These are phyloP conservation scores for Aschersonia sp. DNA, from an alignment of 2,329 filamentous ascomycete genomes.

Conservation along the genomic window DNA sequence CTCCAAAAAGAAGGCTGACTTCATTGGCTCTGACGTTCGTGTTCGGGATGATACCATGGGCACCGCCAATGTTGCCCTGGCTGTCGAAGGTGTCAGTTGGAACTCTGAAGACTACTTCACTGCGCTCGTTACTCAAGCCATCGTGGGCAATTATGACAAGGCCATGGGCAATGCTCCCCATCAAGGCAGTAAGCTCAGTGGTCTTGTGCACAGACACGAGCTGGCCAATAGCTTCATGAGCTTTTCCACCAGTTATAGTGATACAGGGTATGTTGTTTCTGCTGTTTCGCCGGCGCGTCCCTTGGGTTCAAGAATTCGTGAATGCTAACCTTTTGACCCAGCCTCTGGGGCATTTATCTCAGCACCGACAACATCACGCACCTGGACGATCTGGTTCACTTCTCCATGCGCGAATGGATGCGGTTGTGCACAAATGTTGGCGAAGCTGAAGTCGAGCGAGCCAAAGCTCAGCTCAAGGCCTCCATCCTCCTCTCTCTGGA, in stretches of 20 bases:
- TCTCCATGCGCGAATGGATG: constrained; percentile 96
- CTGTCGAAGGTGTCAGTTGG: constrained; percentile 99
- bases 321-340: constrained; percentile 19
- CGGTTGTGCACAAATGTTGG: constrained; percentile 80
- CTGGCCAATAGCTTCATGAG: constrained; percentile 99
- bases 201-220: constrained; percentile 84
- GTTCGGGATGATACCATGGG: constrained; percentile 93
- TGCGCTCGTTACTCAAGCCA: constrained; percentile 90
- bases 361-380: constrained; percentile 78
- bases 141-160: constrained; percentile 99
- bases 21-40: constrained; percentile 90
- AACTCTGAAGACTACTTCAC: constrained; percentile 99
- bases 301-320: too few species aligned
- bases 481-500: constrained; percentile 94
- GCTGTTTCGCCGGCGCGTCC: too few species aligned
- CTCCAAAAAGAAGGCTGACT: constrained; percentile 82
- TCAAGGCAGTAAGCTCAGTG: constrained; percentile 95
- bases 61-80: constrained; percentile 94
- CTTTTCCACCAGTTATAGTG: constrained; percentile 98
- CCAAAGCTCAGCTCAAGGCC: constrained; percentile 98
- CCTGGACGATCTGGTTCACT: constrained; percentile 94
- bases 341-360: constrained; percentile 99
- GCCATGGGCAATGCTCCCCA: constrained; percentile 95
- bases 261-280: constrained; percentile 65
- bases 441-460: constrained; percentile 87